Percentiles rank a stretch among this genome's conserved stretches.
phyloP scores from a whole-genome alignment of 2,329 filamentous ascomycete genomes.

The Pestalotiopsis sp. region DNA sequence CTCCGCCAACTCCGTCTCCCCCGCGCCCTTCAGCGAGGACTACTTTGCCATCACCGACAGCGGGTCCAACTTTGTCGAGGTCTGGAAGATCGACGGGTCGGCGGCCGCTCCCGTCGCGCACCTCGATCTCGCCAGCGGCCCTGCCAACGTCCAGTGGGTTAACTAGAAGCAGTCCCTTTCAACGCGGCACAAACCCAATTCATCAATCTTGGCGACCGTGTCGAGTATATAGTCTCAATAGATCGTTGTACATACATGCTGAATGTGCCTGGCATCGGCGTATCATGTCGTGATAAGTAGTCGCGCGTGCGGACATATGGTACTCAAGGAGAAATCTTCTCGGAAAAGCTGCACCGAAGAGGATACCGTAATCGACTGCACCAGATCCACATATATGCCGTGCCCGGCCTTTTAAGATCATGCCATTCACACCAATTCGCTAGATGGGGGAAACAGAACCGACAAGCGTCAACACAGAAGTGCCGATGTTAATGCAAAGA shows the following conservation, averaged over 20 bases:
- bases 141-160: constrained; percentile 17
- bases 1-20: constrained; percentile 27
- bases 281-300: background rate
- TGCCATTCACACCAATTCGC: background rate
- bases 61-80: constrained; percentile 26
- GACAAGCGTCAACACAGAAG: background rate
- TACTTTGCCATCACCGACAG: constrained; percentile 30
- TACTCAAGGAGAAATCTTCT: no score
- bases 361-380: background rate
- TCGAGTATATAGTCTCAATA: background rate
- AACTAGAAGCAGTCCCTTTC: background rate
- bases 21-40: constrained; percentile 26
- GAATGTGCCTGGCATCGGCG: background rate
- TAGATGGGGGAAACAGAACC: background rate
- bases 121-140: constrained; percentile 16
- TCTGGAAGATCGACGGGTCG: constrained; percentile 28
- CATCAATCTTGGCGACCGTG: background rate
- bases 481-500: background rate
- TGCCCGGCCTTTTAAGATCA: background rate
- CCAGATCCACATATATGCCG: background rate
- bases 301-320: no score
- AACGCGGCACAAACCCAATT: background rate
- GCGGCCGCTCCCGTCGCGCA: constrained; percentile 11
- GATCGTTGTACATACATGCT: background rate
- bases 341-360: background rate